Evolutionary conservation across 2,329 filamentous ascomycete species (phyloP).

Genomic region (Sporothrix variecibatus): DNA sequence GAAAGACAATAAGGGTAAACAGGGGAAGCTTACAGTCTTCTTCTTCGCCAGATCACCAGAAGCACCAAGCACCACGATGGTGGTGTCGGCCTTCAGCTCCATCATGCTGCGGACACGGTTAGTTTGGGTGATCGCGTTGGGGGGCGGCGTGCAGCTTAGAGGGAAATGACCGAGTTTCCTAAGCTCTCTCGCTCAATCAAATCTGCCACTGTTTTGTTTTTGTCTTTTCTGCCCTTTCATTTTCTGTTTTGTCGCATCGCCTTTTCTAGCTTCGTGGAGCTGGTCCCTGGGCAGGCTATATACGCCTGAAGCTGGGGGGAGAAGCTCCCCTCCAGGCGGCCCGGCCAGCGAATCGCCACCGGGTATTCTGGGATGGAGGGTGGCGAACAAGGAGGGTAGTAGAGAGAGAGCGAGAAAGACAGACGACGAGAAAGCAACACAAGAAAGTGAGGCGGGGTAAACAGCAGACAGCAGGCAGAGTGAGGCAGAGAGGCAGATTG

Average conservation of each 20-base stretch:
- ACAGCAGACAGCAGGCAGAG: not conserved
- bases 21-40: slow-evolving; percentile 72
- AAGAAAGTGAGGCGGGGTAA: not conserved
- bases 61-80: slow-evolving; percentile 93
- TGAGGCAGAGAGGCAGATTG: not conserved
- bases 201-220: not conserved
- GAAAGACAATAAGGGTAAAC: not conserved
- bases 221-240: not conserved
- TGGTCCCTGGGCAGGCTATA: not conserved
- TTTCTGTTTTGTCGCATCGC: not conserved
- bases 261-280: not conserved
- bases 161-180: not conserved
- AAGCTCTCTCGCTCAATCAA: not conserved
- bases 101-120: slow-evolving; percentile 60
- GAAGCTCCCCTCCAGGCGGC: slow-evolving; percentile 1
- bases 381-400: not conserved
- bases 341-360: slow-evolving; percentile 12
- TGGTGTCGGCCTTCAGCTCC: slow-evolving; percentile 98
- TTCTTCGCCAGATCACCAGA: slow-evolving; percentile 99
- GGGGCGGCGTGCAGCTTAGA: not conserved
- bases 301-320: not conserved
- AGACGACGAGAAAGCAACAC: not conserved
- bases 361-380: slow-evolving; percentile 18
- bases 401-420: not conserved
- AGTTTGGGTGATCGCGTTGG: slow-evolving; percentile 14